Conservation (phyloP, 1,284 basidiomycete genomes). For the Cutaneotrichosporon daszewskae region DNA sequence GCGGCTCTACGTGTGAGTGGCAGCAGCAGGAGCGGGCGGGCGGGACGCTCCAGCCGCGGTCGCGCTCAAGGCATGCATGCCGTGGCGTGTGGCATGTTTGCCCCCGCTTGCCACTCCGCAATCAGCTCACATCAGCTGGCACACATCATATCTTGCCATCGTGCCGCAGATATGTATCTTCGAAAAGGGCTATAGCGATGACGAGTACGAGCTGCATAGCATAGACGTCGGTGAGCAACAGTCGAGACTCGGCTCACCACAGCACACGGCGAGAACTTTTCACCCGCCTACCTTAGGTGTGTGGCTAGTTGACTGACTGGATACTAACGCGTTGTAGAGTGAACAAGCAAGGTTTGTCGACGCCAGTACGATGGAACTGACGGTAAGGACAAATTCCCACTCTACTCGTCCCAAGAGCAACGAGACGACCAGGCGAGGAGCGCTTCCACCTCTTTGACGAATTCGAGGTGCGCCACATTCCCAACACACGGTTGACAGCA, state of each 20-base stretch:
- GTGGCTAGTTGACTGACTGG: not conserved
- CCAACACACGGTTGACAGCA: constrained; percentile 31
- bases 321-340: too few relatives aligned
- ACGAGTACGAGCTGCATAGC: constrained; percentile 44
- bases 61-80: too few relatives aligned
- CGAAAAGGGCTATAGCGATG: constrained; percentile 48
- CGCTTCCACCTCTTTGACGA: not conserved
- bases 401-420: not conserved
- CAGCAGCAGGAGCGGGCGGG: too few relatives aligned
- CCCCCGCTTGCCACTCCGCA: too few relatives aligned
- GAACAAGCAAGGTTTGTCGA: not conserved
- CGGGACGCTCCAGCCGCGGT: too few relatives aligned
- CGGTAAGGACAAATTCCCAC: not conserved
- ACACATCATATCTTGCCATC: constrained; percentile 44
- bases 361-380: not conserved
- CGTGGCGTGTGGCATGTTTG: too few relatives aligned
- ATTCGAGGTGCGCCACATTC: not conserved
- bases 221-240: constrained; percentile 40
- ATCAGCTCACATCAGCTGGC: constrained; percentile 30
- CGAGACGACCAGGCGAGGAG: not conserved
- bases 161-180: constrained; percentile 45
- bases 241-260: not conserved
- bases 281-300: constrained; percentile 46
- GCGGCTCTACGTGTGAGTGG: not conserved
- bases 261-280: constrained; percentile 51